Base-by-base conservation (phyloP, 2,329 filamentous ascomycete species). In the Alternaria conjuncta region DNA sequence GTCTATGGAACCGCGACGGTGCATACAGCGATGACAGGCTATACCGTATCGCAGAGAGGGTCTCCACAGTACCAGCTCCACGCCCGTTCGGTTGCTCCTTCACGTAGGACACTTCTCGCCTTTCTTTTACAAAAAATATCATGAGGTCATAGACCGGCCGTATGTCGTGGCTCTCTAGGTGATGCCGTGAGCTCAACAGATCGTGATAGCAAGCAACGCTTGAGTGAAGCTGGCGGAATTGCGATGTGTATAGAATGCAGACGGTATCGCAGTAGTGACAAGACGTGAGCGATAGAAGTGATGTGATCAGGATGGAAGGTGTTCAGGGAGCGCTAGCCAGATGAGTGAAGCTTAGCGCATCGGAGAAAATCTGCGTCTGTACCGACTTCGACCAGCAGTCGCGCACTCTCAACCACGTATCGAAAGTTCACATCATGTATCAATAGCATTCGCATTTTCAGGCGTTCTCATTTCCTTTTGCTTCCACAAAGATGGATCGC, bases 401-500 rank as follows among this genome's bases (percentile, higher is more conserved):
- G 30, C 21, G 32, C 32, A 50, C 18, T 56, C 56, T 26, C 50
- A 50, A 32, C 53, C 36, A 36, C 44, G 32, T 36, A 41, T 30
- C 30, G 47, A 51, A 51, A 49, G 46, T 41, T 18, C 46, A 13
- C 55, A 60, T 46, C 47, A 73, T 73, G 70, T 68, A 61, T 67
- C 66, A 57, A 57, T 73, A 67, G 60, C 68, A 61, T 49, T 70
- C 58, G 54, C 64, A 62, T 57, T 64, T 64, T n/a, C 46, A 18
- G 46, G 60, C 63, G 63, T 64, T 61, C 59, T 51, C 49, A 11
- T 49, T 41, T 51, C 53, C 30, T 45, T 7, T 26, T 56, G 18
- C 15, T 47, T n/a, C 13, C 3, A 25, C 15, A 25, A 55, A n/a
- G 18, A 79, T 82, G 78, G 77, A 81, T 20, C 72, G 75, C 21